Conservation (phyloP, 2,329 filamentous ascomycete genomes). For the Dryadomyces sulphureus region DNA sequence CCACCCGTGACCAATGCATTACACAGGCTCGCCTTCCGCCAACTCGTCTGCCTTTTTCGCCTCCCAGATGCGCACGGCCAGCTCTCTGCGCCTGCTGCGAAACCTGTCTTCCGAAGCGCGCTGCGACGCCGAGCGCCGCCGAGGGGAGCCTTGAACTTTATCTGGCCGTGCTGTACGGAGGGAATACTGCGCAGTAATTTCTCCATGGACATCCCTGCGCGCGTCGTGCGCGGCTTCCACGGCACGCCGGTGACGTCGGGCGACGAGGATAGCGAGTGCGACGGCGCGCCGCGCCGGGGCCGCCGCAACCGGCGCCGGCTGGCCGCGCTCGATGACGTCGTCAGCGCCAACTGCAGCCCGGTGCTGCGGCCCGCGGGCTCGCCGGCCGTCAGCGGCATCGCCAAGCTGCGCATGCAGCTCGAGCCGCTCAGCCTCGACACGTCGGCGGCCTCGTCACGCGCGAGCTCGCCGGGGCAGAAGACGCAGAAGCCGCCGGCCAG, state of each 20-base stretch:
- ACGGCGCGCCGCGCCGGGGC: slow-evolving; percentile 12
- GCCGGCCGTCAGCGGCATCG: slow-evolving; percentile 56
- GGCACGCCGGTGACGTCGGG: slow-evolving; percentile 38
- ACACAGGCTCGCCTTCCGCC: slow-evolving; percentile 26
- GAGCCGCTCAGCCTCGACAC: slow-evolving; percentile 58
- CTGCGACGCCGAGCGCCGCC: slow-evolving; percentile 42
- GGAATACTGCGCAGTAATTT: too few relatives aligned
- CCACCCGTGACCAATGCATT: slow-evolving; percentile 33
- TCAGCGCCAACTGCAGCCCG: slow-evolving; percentile 50
- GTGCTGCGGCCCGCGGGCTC: slow-evolving; percentile 34
- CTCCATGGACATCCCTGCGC: slow-evolving; percentile 32
- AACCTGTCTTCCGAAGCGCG: slow-evolving; percentile 35
- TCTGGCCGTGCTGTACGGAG: slow-evolving; percentile 14
- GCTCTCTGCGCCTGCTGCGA: slow-evolving; percentile 32
- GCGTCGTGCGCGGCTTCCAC: slow-evolving; percentile 41
- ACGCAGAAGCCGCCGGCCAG: too few relatives aligned
- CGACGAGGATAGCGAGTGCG: slow-evolving; percentile 42
- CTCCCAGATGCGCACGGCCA: slow-evolving; percentile 42
- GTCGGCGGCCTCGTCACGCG: slow-evolving; percentile 29
- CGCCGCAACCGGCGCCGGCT: slow-evolving; percentile 21
- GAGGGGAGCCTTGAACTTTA: slow-evolving; percentile 26
- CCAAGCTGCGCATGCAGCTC: slow-evolving; percentile 66
- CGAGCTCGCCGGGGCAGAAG: slow-evolving; percentile 20
- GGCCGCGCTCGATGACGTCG: slow-evolving; percentile 36
- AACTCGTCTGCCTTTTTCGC: slow-evolving; percentile 34